phyloP scores from a whole-genome alignment of 345 rosid species.

The Cardamine resedifolia region DNA sequence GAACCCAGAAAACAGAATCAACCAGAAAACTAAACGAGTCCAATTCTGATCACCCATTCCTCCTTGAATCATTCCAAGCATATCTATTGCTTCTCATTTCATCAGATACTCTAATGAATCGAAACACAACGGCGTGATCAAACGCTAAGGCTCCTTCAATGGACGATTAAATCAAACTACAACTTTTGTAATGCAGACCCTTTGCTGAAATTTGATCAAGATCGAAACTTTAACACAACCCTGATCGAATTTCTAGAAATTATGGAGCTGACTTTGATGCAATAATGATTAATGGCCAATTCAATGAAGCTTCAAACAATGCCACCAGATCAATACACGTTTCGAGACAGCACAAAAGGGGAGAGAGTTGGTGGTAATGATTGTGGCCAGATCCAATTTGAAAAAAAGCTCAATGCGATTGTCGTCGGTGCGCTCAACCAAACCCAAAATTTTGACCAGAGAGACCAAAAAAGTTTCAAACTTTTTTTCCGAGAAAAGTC shows the following conservation, averaged over 20 bases:
- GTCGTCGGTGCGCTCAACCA: constrained; percentile 33
- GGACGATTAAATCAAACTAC: background rate
- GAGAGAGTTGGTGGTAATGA: constrained; percentile 34
- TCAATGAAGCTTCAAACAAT: constrained; percentile 6
- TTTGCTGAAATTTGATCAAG: constrained; percentile 26
- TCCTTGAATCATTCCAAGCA: constrained; percentile 33
- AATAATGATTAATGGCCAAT: constrained; percentile 18
- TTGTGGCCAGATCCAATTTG: constrained; percentile 31
- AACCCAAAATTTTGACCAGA: constrained; percentile 37
- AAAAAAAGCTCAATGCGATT: constrained; percentile 23
- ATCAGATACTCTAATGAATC: constrained; percentile 20
- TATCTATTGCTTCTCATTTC: constrained; percentile 43
- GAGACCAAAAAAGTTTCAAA: constrained; percentile 29
- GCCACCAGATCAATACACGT: constrained; percentile 18
- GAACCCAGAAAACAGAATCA: constrained; percentile 43
- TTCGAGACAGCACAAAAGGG: constrained; percentile 33
- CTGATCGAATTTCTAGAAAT: constrained; percentile 21
- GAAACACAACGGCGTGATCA: background rate
- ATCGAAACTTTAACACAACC: constrained; percentile 32
- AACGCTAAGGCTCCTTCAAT: background rate
- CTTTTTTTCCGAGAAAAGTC: constrained; percentile 24
- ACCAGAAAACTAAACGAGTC: constrained; percentile 33
- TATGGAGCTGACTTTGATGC: constrained; percentile 30
- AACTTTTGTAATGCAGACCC: constrained; percentile 2
- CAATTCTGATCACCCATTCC: constrained; percentile 38